These are phyloP conservation scores for Cenchrus americanus DNA, from an alignment of 176 grass and related monocot species.

Conservation along the genomic window DNA sequence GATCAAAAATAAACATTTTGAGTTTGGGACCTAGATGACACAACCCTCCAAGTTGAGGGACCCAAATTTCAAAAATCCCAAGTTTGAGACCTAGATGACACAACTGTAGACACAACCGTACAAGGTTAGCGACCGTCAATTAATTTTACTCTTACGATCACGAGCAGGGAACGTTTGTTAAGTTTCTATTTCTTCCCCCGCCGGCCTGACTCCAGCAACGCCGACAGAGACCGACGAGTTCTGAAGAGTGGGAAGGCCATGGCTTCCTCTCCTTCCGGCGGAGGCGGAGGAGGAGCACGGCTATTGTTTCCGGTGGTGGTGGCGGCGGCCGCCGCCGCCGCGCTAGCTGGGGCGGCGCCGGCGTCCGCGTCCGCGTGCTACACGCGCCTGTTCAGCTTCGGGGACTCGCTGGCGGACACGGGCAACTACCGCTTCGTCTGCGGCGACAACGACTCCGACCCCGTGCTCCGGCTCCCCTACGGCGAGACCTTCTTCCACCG, in stretches of 20 bases:
- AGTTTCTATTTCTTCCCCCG: neutral
- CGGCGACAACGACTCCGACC: conserved; percentile 31
- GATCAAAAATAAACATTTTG: too few species aligned
- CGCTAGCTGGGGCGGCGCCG: neutral
- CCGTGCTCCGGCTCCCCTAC: conserved; percentile 54
- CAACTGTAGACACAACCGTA: too few species aligned
- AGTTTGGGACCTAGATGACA: too few species aligned
- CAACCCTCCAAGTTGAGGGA: too few species aligned
- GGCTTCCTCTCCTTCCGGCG: conserved; percentile 1
- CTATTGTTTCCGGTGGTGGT: neutral
- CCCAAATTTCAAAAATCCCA: too few species aligned
- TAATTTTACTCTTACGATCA: too few species aligned
- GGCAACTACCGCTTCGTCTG: conserved; percentile 58
- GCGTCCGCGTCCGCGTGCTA: conserved; percentile 43
- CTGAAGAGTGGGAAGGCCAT: neutral
- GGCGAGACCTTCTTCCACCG: conserved; percentile 82
- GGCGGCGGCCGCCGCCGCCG: neutral
- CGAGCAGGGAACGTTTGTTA: neutral
- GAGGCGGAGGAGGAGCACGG: too few species aligned
- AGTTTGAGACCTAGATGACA: too few species aligned
- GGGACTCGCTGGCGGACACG: conserved; percentile 87
- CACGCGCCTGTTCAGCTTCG: conserved; percentile 69
- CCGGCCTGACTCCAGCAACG: too few species aligned
- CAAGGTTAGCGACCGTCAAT: too few species aligned
- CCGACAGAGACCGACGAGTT: neutral